Conservation (phyloP, 2,329 filamentous ascomycete genomes). For the Sclerotinia trifoliorum region DNA sequence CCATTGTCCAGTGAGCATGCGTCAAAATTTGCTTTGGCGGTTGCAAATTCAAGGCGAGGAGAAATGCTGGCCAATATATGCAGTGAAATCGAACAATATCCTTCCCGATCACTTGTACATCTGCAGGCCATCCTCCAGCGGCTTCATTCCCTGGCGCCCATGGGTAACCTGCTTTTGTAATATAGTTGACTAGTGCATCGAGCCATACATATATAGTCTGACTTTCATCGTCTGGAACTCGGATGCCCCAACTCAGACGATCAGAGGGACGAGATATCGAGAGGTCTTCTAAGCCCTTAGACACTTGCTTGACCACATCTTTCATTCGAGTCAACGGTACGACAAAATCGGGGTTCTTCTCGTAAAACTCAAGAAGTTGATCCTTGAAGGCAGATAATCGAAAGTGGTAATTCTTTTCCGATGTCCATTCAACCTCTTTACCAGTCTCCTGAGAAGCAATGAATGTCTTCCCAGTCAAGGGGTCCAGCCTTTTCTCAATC, state of each 20-base stretch:
- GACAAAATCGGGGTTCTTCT: conserved; percentile 74
- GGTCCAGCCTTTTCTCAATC: conserved; percentile 72
- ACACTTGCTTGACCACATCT: conserved; percentile 76
- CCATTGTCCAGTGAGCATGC: conserved; percentile 95
- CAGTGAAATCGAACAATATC: conserved; percentile 96
- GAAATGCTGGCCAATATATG: conserved; percentile 96
- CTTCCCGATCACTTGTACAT: conserved; percentile 92
- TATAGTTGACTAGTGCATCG: conserved; percentile 91
- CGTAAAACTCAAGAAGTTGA: conserved; percentile 76
- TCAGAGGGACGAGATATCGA: conserved; percentile 81
- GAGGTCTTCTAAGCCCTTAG: conserved; percentile 76
- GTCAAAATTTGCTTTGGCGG: conserved; percentile 77
- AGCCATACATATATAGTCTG: conserved; percentile 99
- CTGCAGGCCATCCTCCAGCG: conserved; percentile 77
- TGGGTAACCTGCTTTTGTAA: conserved; percentile 84
- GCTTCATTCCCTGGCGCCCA: conserved; percentile 66
- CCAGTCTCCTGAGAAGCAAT: conserved; percentile 85
- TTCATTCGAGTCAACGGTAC: conserved; percentile 69
- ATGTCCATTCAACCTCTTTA: conserved; percentile 91
- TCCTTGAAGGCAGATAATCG: conserved; percentile 79
- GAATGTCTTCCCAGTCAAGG: conserved; percentile 76
- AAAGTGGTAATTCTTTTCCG: conserved; percentile 94
- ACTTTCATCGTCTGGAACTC: conserved; percentile 75
- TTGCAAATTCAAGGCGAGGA: conserved; percentile 82
- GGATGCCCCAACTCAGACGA: conserved; percentile 83